Evolutionary conservation across 352 stramenopile species (phyloP).

Genomic region (Pythium insidiosum): DNA sequence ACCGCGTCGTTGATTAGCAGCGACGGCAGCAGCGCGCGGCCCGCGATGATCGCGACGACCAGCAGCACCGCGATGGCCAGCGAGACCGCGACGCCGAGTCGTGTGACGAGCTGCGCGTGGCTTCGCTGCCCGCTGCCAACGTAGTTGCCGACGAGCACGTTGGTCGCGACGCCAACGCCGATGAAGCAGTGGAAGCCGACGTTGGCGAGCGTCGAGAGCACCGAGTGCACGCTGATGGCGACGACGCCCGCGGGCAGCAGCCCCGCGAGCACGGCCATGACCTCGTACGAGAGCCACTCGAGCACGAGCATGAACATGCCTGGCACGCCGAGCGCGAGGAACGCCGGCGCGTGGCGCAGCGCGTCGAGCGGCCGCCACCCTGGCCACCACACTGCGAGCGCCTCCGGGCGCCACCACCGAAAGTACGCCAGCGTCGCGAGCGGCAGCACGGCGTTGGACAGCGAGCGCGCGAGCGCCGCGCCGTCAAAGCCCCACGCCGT

Average conservation of each 20-base stretch:
- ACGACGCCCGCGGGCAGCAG: constrained; percentile 44
- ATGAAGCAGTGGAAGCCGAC: background rate
- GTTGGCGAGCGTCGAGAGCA: constrained; percentile 1
- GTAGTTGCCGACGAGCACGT: background rate
- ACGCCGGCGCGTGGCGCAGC: constrained; percentile 21
- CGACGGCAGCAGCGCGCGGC: constrained; percentile 15
- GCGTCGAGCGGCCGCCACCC: background rate
- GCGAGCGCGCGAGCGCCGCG: constrained; percentile 47
- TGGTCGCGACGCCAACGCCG: background rate
- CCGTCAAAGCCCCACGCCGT: constrained; percentile 65
- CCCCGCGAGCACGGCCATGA: constrained; percentile 54
- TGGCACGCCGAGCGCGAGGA: constrained; percentile 23
- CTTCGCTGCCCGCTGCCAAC: background rate
- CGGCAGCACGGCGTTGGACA: constrained; percentile 42
- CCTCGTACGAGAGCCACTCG: constrained; percentile 63
- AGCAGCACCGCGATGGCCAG: constrained; percentile 23
- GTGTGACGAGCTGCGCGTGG: background rate
- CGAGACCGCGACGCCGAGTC: constrained; percentile 18
- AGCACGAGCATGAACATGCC: constrained; percentile 32
- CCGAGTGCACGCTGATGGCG: constrained; percentile 15
- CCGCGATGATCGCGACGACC: constrained; percentile 13
- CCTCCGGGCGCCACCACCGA: constrained; percentile 19
- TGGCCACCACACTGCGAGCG: constrained; percentile 29
- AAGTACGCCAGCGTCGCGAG: constrained; percentile 52
- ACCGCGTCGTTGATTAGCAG: constrained; percentile 40